Evolutionary conservation across 129 eudicot genomes (phyloP).

Genomic region (Flaveria linearis): DNA sequence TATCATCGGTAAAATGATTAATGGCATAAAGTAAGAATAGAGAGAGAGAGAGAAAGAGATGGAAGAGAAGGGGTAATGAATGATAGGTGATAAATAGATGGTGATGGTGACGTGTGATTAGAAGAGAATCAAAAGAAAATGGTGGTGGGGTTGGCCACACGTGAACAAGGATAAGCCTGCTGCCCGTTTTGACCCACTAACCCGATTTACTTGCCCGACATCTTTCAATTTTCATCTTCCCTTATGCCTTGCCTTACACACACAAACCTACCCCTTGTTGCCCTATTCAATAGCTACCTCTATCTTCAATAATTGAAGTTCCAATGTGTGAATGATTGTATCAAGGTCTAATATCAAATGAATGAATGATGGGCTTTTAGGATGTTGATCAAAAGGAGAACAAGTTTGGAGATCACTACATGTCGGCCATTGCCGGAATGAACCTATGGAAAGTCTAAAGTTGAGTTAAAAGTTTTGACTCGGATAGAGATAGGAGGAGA

Average conservation of each 20-base stretch:
- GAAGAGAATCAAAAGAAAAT: slow-evolving; percentile 32
- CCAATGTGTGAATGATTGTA: neutral
- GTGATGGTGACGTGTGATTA: slow-evolving; percentile 38
- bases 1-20: neutral
- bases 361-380: neutral
- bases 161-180: slow-evolving; percentile 44
- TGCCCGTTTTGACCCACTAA: slow-evolving; percentile 29
- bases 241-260: slow-evolving; percentile 15
- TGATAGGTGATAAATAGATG: neutral
- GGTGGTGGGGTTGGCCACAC: slow-evolving; percentile 42
- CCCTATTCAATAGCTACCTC: neutral
- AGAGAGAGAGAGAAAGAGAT: too few relatives aligned
- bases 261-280: slow-evolving; percentile 3
- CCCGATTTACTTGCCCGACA: slow-evolving; percentile 37
- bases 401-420: neutral
- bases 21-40: neutral
- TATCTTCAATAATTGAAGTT: neutral
- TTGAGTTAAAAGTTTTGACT: neutral
- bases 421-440: neutral
- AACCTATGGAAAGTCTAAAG: neutral
- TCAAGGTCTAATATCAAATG: neutral
- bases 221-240: slow-evolving; percentile 24
- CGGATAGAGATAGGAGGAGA: neutral
- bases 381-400: neutral
- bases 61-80: too few relatives aligned